Evolutionary conservation across 352 stramenopile genomes (phyloP).

Genomic region (Phytophthora ohioensis): DNA sequence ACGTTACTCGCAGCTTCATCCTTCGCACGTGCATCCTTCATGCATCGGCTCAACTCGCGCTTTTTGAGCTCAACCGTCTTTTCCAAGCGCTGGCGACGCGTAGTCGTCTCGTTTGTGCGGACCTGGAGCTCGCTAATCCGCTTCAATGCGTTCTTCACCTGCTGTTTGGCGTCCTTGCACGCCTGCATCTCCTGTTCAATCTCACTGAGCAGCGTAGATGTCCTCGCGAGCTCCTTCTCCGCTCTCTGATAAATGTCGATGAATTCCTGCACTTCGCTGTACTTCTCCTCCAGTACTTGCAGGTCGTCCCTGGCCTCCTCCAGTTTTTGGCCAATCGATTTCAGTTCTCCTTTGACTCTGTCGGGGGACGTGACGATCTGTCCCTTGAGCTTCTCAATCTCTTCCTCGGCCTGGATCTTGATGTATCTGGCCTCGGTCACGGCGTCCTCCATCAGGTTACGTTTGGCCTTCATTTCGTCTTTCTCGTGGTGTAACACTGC

Average conservation of each 20-base stretch:
- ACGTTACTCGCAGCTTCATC: conserved; percentile 67
- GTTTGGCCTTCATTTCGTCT: conserved; percentile 78
- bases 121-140: conserved; percentile 63
- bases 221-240: conserved; percentile 76
- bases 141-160: conserved; percentile 65
- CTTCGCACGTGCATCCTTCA: conserved; percentile 69
- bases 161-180: conserved; percentile 76
- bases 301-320: conserved; percentile 78
- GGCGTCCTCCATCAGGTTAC: conserved; percentile 88
- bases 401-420: conserved; percentile 84
- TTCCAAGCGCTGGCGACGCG: conserved; percentile 73
- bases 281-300: conserved; percentile 68
- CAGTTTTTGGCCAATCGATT: conserved; percentile 61
- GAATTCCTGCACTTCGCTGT: conserved; percentile 64
- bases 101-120: conserved; percentile 62
- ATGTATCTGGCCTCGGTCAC: conserved; percentile 69
- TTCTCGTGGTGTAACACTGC: conserved; percentile 87
- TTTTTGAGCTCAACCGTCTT: conserved; percentile 79
- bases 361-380: conserved; percentile 94
- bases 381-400: conserved; percentile 79
- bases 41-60: conserved; percentile 71
- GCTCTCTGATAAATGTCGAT: conserved; percentile 73
- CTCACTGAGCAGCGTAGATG: conserved; percentile 67
- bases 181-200: conserved; percentile 70
- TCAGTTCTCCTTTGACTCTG: conserved; percentile 80